Conservation (phyloP, 2,329 filamentous ascomycete genomes). For the Paramyrothecium sp. region DNA sequence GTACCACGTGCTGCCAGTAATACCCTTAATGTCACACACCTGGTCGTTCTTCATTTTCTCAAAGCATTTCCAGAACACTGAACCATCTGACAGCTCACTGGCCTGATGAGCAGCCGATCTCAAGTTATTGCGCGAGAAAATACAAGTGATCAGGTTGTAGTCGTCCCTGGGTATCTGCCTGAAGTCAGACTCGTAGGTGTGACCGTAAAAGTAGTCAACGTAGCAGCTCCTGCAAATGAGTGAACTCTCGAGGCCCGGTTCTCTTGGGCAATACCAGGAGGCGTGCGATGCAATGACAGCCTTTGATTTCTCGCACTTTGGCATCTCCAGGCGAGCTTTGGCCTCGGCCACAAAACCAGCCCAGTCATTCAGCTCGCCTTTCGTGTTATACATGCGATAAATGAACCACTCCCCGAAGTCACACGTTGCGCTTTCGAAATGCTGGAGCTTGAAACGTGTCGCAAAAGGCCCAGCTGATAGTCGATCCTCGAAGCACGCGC, state of each 20-base stretch:
- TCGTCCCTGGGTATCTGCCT: not conserved
- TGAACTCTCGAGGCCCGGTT: not conserved
- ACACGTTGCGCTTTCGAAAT: too few relatives aligned
- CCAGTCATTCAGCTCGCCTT: too few relatives aligned
- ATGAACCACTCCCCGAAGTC: too few relatives aligned
- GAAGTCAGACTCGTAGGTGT: not conserved
- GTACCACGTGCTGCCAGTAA: not conserved
- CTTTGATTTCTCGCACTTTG: too few relatives aligned
- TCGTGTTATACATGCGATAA: too few relatives aligned
- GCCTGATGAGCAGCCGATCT: not conserved
- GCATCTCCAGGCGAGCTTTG: too few relatives aligned
- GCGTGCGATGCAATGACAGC: too few relatives aligned
- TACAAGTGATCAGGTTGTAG: not conserved
- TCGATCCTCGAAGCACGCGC: constrained; percentile 35
- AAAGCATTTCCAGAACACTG: not conserved
- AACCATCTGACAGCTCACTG: not conserved
- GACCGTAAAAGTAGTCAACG: not conserved
- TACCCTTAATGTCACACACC: not conserved
- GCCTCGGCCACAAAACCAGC: too few relatives aligned
- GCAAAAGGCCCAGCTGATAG: constrained; percentile 26
- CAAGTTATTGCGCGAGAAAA: not conserved
- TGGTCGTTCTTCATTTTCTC: not conserved
- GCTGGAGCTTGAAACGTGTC: constrained; percentile 19
- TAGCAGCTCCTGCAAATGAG: not conserved
- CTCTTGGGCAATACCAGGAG: too few relatives aligned